Evolutionary conservation across 305 asterid genomes (phyloP).

Genomic region (Stenogyne calaminthoides): DNA sequence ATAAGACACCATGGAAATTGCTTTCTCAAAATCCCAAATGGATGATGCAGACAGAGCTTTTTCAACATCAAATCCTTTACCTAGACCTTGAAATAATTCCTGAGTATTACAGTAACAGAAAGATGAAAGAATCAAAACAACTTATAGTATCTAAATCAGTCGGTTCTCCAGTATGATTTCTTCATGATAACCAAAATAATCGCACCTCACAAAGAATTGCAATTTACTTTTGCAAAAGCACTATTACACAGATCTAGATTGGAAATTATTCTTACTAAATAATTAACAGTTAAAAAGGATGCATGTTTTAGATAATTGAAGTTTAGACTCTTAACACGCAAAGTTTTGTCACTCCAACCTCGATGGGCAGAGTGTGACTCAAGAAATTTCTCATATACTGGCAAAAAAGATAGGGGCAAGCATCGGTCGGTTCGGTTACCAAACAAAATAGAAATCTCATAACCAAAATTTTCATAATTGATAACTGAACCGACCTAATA

Average conservation of each 20-base stretch:
- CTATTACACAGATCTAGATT: not conserved
- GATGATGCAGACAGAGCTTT: slow-evolving; percentile 77
- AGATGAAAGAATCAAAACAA: slow-evolving; percentile 17
- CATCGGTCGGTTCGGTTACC: too few species aligned
- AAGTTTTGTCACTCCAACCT: not conserved
- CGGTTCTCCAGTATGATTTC: slow-evolving; percentile 8
- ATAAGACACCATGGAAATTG: slow-evolving; percentile 86
- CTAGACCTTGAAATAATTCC: slow-evolving; percentile 95
- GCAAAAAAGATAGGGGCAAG: not conserved
- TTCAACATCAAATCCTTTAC: slow-evolving; percentile 83
- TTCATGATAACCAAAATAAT: slow-evolving; percentile 2
- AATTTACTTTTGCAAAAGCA: slow-evolving; percentile 1
- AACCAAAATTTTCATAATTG: too few species aligned
- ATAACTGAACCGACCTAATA: too few species aligned
- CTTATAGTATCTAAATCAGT: not conserved
- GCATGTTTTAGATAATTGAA: slow-evolving; percentile 20
- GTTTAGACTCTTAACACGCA: not conserved
- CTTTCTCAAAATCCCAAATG: slow-evolving; percentile 76
- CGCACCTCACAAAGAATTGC: not conserved
- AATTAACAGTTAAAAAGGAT: slow-evolving; percentile 1
- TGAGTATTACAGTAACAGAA: slow-evolving; percentile 38
- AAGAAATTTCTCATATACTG: not conserved
- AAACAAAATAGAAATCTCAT: too few species aligned
- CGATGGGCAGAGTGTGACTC: not conserved
- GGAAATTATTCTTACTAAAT: slow-evolving; percentile 1